Conservation (phyloP, 1,284 basidiomycete species). For the Apiotrichum porosum region DNA sequence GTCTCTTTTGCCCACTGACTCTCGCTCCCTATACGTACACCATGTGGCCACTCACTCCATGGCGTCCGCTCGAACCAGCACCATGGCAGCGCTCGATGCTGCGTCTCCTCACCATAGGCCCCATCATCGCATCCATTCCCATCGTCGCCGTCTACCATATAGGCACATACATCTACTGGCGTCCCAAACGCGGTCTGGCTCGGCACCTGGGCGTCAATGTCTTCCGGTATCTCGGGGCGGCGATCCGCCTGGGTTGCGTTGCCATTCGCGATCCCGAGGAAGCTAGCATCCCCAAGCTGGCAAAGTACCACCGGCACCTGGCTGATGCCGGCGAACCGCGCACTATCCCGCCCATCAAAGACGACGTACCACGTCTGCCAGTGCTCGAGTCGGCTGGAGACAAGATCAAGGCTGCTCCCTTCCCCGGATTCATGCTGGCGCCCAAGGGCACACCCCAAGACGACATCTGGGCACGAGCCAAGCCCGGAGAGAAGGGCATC, state of each 20-base stretch:
- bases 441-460: conserved; percentile 6
- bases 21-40: no score
- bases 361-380: neutral
- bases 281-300: conserved; percentile 1
- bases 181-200: no score
- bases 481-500: conserved; percentile 7
- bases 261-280: conserved; percentile 1
- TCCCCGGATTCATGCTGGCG: conserved; percentile 9
- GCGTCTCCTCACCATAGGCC: conserved; percentile 3
- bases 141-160: neutral
- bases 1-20: no score
- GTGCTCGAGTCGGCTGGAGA: neutral
- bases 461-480: conserved; percentile 8
- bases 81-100: neutral
- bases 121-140: conserved; percentile 5
- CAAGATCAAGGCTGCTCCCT: conserved; percentile 1
- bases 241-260: conserved; percentile 1
- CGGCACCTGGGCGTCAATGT: conserved; percentile 1
- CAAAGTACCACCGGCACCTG: neutral
- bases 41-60: conserved; percentile 6
- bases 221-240: neutral
- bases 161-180: no score
- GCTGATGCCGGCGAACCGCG: conserved; percentile 6
- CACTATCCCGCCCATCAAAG: conserved; percentile 1
- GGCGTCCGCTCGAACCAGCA: conserved; percentile 6